These are phyloP conservation scores for Quercus agrifolia DNA, from an alignment of 306 rosid genomes.

Conservation along the genomic window DNA sequence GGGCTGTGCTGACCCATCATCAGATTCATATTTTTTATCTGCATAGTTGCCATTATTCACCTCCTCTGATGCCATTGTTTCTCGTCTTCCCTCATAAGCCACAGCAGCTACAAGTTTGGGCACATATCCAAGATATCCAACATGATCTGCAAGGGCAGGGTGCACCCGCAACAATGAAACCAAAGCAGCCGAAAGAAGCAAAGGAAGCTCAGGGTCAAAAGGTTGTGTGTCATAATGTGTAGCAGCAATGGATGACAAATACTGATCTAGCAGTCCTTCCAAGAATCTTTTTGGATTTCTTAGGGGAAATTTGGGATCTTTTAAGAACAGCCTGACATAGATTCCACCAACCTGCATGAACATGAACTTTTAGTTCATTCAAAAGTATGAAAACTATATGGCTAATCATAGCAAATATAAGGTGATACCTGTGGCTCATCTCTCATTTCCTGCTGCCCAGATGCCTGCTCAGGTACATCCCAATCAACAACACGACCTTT, in stretches of 20 bases:
- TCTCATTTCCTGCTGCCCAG: constrained; percentile 98
- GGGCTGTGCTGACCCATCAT: constrained; percentile 57
- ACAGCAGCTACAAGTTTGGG: constrained; percentile 98
- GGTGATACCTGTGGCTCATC: constrained; percentile 92
- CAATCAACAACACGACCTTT: constrained; percentile 97
- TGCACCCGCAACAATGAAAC: constrained; percentile 95
- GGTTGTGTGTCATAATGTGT: constrained; percentile 79
- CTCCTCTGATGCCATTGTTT: constrained; percentile 91
- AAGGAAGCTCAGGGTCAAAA: constrained; percentile 89
- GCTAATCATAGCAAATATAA: constrained; percentile 16
- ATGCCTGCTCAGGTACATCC: constrained; percentile 98
- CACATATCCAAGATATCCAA: constrained; percentile 98
- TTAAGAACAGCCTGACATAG: constrained; percentile 87
- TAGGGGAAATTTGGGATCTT: constrained; percentile 97
- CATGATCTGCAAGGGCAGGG: constrained; percentile 98
- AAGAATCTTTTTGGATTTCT: constrained; percentile 98
- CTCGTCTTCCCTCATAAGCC: constrained; percentile 91
- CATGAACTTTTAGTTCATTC: constrained; percentile 27
- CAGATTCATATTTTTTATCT: constrained; percentile 49
- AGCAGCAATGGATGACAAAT: constrained; percentile 90
- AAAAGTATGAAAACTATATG: not conserved
- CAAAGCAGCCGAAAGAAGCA: constrained; percentile 95
- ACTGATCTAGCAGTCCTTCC: constrained; percentile 97
- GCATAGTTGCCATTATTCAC: constrained; percentile 44
- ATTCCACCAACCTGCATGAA: constrained; percentile 92